Percentiles rank a stretch among this genome's conserved stretches.
phyloP scores from a whole-genome alignment of 805 yeast genomes.

The Debaryomyces hansenii region DNA sequence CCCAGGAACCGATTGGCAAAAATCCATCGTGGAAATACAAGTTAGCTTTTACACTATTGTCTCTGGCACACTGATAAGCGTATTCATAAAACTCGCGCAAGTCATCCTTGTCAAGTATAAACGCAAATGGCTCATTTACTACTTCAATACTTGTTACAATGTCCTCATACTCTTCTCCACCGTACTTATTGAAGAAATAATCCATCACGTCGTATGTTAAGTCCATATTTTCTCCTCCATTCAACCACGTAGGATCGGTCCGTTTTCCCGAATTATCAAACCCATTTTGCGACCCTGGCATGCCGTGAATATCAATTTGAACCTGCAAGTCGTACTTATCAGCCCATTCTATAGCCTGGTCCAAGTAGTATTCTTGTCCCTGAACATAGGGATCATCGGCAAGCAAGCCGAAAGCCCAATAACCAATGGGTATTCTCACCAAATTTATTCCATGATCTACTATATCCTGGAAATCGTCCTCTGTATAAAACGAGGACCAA shows the following conservation, averaged over 20 bases:
- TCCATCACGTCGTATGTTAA: constrained; percentile 11
- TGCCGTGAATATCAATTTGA: constrained; percentile 79
- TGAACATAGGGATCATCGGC: constrained; percentile 61
- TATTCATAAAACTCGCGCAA: constrained; percentile 20
- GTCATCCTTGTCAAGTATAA: constrained; percentile 18
- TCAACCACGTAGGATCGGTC: constrained; percentile 21
- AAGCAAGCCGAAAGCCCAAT: constrained; percentile 69
- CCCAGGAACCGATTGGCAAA: constrained; percentile 16
- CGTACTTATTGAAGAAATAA: constrained; percentile 17
- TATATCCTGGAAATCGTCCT: constrained; percentile 56
- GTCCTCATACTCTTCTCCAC: constrained; percentile 3
- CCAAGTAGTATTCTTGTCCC: constrained; percentile 67
- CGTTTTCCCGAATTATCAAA: constrained; percentile 79
- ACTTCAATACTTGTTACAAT: constrained; percentile 24
- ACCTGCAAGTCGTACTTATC: constrained; percentile 57
- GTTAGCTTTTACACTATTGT: constrained; percentile 6
- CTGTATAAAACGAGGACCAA: constrained; percentile 61
- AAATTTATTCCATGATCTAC: constrained; percentile 57
- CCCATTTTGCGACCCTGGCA: constrained; percentile 86
- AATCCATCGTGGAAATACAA: constrained; percentile 18
- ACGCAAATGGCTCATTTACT: constrained; percentile 31
- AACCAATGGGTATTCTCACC: constrained; percentile 76
- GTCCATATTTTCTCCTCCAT: constrained; percentile 7
- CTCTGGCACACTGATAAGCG: constrained; percentile 12
- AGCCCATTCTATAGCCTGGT: constrained; percentile 71